Percentiles rank a stretch among this genome's conserved stretches.
phyloP scores from a whole-genome alignment of 2,329 filamentous ascomycete species.

The Xylaria arbuscula region DNA sequence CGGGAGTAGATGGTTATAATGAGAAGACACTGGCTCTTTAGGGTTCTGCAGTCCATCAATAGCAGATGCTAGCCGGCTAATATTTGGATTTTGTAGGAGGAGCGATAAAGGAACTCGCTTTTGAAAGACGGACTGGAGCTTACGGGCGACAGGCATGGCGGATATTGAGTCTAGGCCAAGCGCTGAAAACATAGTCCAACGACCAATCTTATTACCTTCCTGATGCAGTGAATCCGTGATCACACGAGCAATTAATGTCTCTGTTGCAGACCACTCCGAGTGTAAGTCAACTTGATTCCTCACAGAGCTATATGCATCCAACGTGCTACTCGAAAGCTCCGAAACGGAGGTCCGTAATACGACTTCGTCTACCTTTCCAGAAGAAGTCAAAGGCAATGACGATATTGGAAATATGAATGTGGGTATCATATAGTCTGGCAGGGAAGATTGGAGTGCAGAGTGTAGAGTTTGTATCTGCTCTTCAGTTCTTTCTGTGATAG shows the following conservation, averaged over 20 bases:
- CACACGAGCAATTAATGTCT: slow-evolving; percentile 65
- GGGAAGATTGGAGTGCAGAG: slow-evolving; percentile 60
- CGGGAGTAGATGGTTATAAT: slow-evolving; percentile 36
- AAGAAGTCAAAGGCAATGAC: slow-evolving; percentile 74
- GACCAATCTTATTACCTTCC: slow-evolving; percentile 60
- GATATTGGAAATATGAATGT: slow-evolving; percentile 77
- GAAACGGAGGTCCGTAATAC: slow-evolving; percentile 62
- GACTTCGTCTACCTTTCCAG: slow-evolving; percentile 77
- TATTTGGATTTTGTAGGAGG: slow-evolving; percentile 74
- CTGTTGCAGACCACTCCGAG: slow-evolving; percentile 63
- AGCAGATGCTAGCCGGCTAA: slow-evolving; percentile 67
- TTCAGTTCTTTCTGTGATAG: slow-evolving; percentile 49
- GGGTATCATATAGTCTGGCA: slow-evolving; percentile 85
- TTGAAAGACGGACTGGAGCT: slow-evolving; percentile 60
- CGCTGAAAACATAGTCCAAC: slow-evolving; percentile 78
- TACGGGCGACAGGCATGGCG: slow-evolving; percentile 75
- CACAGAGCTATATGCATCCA: slow-evolving; percentile 53
- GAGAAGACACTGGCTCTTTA: background rate
- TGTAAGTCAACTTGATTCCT: slow-evolving; percentile 50
- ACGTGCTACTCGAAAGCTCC: slow-evolving; percentile 56
- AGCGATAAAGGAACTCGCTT: slow-evolving; percentile 71
- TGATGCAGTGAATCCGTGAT: slow-evolving; percentile 64
- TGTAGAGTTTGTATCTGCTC: slow-evolving; percentile 61
- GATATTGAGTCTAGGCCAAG: slow-evolving; percentile 86
- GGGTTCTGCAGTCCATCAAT: slow-evolving; percentile 36